Conservation (phyloP, 2,329 filamentous ascomycete species). For the Magnaporthiopsis incrustans region DNA sequence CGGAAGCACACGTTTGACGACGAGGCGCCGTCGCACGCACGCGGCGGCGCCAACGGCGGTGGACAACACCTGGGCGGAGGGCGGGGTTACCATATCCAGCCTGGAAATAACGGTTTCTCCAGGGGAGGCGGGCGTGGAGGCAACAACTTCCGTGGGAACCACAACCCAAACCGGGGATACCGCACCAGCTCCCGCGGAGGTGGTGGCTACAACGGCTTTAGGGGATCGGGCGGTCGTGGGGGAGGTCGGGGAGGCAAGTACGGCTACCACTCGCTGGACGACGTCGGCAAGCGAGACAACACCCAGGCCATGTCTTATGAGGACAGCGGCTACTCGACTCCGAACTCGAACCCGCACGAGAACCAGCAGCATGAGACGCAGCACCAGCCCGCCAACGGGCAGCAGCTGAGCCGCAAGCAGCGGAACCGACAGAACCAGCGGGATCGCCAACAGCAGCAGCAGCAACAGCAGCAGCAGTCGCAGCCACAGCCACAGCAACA, state of each 20-base stretch:
- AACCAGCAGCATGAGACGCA: background rate
- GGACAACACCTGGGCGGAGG: background rate
- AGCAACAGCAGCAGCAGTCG: background rate
- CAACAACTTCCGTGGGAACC: conserved; percentile 8
- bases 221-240: conserved; percentile 6
- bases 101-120: background rate
- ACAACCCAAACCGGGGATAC: conserved; percentile 5
- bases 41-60: conserved; percentile 1
- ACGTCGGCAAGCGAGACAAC: conserved; percentile 10
- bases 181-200: conserved; percentile 6
- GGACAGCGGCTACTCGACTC: conserved; percentile 2
- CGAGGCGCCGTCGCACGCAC: conserved; percentile 30
- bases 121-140: conserved; percentile 7
- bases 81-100: background rate
- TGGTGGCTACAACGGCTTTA: conserved; percentile 8
- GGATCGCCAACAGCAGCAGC: conserved; percentile 2
- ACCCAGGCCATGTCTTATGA: conserved; percentile 6
- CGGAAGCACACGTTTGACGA: conserved; percentile 54
- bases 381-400: background rate
- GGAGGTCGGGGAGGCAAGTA: conserved; percentile 7
- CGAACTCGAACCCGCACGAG: background rate
- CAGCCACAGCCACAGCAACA: background rate
- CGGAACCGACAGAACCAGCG: background rate
- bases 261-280: conserved; percentile 14
- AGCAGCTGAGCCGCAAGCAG: background rate